Conservation (phyloP, 768 basidiomycete genomes). For the Psilocybe cyanescens region DNA sequence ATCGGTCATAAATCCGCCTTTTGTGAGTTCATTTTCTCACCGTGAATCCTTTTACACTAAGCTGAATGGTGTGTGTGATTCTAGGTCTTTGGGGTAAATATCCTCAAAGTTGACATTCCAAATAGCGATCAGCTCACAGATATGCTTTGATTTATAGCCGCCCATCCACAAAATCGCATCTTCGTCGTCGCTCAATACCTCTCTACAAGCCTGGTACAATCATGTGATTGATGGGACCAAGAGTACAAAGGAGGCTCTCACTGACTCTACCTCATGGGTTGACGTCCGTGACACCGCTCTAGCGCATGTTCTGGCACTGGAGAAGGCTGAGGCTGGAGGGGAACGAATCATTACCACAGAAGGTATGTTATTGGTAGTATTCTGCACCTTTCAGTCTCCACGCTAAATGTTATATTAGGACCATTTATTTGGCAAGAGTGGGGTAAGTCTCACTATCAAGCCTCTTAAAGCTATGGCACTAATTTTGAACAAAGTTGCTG, state of each 20-base stretch:
- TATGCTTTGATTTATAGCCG: conserved; percentile 30
- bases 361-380: conserved; percentile 18
- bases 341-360: conserved; percentile 55
- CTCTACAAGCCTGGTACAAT: conserved; percentile 28
- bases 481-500: not conserved
- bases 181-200: conserved; percentile 32
- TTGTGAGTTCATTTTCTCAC: too few relatives aligned
- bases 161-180: conserved; percentile 41
- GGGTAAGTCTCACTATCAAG: conserved; percentile 25
- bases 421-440: conserved; percentile 39
- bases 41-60: too few relatives aligned
- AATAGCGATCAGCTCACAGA: not conserved
- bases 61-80: not conserved
- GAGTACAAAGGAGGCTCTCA: conserved; percentile 17
- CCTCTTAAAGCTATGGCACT: conserved; percentile 7
- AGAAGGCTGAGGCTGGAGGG: conserved; percentile 52
- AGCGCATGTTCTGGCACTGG: conserved; percentile 56
- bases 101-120: too few relatives aligned
- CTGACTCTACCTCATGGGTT: conserved; percentile 34
- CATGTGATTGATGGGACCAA: conserved; percentile 26
- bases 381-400: not conserved
- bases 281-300: conserved; percentile 63
- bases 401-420: conserved; percentile 10
- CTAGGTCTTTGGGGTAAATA: conserved; percentile 28
- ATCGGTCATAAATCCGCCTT: conserved; percentile 54